phyloP scores from a whole-genome alignment of 495 filamentous ascomycete genomes.

The Aspergillus funiculosus region DNA sequence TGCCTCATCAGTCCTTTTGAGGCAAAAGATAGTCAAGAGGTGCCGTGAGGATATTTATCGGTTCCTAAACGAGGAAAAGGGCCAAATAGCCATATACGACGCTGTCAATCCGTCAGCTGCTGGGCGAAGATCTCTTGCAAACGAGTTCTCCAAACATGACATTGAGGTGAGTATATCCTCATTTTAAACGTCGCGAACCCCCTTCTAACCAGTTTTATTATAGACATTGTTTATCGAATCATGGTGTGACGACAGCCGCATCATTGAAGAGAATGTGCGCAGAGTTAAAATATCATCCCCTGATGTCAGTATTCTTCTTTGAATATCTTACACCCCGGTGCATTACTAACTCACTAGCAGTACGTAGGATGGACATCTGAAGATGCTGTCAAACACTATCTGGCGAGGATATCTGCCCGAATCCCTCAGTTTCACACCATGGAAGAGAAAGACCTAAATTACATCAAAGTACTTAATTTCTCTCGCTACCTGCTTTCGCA shows the following conservation, averaged over 20 bases:
- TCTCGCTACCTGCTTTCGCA: constrained; percentile 1
- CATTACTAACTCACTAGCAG: constrained; percentile 37
- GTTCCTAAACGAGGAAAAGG: constrained; percentile 94
- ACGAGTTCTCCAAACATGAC: constrained; percentile 94
- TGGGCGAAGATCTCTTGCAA: constrained; percentile 80
- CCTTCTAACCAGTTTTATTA: not conserved
- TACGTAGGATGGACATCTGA: constrained; percentile 86
- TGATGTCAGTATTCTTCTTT: constrained; percentile 53
- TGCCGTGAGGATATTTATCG: constrained; percentile 95
- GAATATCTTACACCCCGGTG: not conserved
- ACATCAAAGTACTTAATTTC: constrained; percentile 65
- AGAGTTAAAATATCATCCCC: constrained; percentile 98
- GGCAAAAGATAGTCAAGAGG: constrained; percentile 95
- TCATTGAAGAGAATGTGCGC: constrained; percentile 95
- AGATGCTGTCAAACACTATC: constrained; percentile 86
- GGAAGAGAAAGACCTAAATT: constrained; percentile 88
- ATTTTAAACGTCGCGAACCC: too few species aligned
- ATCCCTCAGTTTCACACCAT: constrained; percentile 97
- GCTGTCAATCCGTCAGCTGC: constrained; percentile 88
- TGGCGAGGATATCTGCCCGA: constrained; percentile 79
- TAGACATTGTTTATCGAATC: constrained; percentile 96
- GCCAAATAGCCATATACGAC: constrained; percentile 98
- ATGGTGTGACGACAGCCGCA: constrained; percentile 82
- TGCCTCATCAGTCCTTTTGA: constrained; percentile 75
- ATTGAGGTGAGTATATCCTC: constrained; percentile 58